Base-by-base conservation (phyloP, 805 yeast species). In the Myxozyma sirexii region DNA sequence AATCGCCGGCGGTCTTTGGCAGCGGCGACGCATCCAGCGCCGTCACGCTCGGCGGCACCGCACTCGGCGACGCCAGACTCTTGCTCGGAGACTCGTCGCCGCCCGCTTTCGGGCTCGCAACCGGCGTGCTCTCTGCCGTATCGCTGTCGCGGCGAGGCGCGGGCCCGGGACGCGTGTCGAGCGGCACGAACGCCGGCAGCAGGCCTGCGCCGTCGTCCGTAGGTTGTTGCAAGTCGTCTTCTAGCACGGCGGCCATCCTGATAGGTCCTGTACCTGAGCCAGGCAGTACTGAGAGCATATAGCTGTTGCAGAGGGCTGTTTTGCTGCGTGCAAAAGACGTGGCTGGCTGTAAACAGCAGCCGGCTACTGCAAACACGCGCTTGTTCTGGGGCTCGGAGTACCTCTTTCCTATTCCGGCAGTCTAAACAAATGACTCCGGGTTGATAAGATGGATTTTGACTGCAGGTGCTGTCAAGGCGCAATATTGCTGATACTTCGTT, bases 161-260 rank as follows among this genome's bases (percentile, higher is more conserved):
- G 21, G 51, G 29, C 31, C 43, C 10, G 39, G 47, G 41, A 44
- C 54, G 29, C 50, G 60, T 26, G 59, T 47, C 24, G 33, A 47
- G 49, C 12, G 60, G 38, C 33, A 44, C 35, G 17, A 44, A 26
- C 17, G 45, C 27, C 29, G 45, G 45, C 26, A 23, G 26, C 45
- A 41, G 45, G 15, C 27, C 13, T 13, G 45, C 45, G 45, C 27
- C 10, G 13, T 38, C 42, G 42, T 13, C 42, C 21, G 8, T n/a
- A 3, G 42, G 10, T 15, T 17, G 12, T 19, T 38, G n/a, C 27
- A 4, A 6, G 27, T 41, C 27, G 26, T 41, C 45, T n/a, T 41
- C 45, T 3, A 41, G 45, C 45, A 8, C 45, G 3, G 45, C 45
- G 15, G 45, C 6, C 21, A 38, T 38, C 42, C n/a, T n/a, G n/a